These are phyloP conservation scores for Centaurea solstitialis DNA, from an alignment of 129 eudicot genomes.

Conservation along the genomic window DNA sequence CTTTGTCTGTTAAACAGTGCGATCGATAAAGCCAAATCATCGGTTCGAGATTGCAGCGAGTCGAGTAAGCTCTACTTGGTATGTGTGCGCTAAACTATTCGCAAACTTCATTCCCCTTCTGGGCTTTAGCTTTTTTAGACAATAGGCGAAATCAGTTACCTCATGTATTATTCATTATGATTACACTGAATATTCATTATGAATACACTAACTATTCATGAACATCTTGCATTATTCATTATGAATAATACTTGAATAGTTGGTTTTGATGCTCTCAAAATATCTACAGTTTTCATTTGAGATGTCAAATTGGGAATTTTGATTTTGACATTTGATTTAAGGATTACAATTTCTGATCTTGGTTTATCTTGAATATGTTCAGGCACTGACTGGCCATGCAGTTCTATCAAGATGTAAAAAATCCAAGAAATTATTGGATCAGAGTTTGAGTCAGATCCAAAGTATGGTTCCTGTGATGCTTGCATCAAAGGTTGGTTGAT, in stretches of 20 bases:
- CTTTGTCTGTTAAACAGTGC: constrained; percentile 54
- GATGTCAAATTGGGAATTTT: not conserved
- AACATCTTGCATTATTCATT: too few species aligned
- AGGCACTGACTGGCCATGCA: constrained; percentile 80
- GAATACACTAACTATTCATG: too few species aligned
- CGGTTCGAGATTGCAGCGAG: constrained; percentile 60
- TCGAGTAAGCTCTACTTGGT: constrained; percentile 92
- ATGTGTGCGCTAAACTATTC: constrained; percentile 13
- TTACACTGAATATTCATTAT: too few species aligned
- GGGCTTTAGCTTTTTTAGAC: not conserved
- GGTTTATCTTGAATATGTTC: constrained; percentile 25
- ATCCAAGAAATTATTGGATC: constrained; percentile 46
- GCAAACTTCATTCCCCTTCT: not conserved
- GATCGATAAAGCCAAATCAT: constrained; percentile 49
- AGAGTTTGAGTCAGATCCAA: constrained; percentile 64
- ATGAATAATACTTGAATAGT: too few species aligned
- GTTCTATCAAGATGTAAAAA: constrained; percentile 65
- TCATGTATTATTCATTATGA: too few species aligned
- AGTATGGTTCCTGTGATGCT: constrained; percentile 68
- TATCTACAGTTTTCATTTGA: not conserved
- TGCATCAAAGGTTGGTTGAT: constrained; percentile 62
- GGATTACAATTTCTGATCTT: constrained; percentile 9
- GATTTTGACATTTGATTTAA: not conserved
- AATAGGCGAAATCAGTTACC: too few species aligned
- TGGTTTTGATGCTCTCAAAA: too few species aligned